These are phyloP conservation scores for Inonotus obliquus DNA, from an alignment of 1,284 basidiomycete genomes.

Conservation along the genomic window DNA sequence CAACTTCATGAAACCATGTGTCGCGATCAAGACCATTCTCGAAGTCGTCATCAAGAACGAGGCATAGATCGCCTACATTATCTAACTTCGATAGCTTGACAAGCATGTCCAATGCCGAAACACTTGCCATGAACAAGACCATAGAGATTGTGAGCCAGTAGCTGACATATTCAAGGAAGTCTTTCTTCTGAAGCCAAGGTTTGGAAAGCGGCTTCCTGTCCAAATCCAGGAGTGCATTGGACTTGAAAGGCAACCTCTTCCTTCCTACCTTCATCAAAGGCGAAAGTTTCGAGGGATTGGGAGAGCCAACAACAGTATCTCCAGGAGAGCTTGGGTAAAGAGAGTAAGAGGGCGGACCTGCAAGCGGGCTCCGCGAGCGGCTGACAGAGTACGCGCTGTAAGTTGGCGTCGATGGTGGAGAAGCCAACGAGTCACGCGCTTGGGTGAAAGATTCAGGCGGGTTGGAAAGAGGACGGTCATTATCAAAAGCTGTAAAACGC, in stretches of 20 bases:
- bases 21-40: slow-evolving; percentile 43
- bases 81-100: slow-evolving; percentile 2
- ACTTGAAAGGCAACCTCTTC: slow-evolving; percentile 1
- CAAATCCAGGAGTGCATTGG: slow-evolving; percentile 9
- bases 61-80: slow-evolving; percentile 43
- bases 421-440: slow-evolving; percentile 1
- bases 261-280: neutral
- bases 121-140: slow-evolving; percentile 8
- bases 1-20: slow-evolving; percentile 63
- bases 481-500: neutral
- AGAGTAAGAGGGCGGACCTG: neutral
- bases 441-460: neutral
- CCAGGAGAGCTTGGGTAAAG: slow-evolving; percentile 3
- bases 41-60: slow-evolving; percentile 70
- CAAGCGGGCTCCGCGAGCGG: slow-evolving; percentile 3
- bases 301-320: slow-evolving; percentile 9
- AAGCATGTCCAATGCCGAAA: neutral
- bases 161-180: slow-evolving; percentile 5
- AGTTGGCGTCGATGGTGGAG: slow-evolving; percentile 1
- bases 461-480: neutral
- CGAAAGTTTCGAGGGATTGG: neutral
- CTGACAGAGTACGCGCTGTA: neutral
- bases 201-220: slow-evolving; percentile 1
- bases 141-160: slow-evolving; percentile 14
- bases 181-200: slow-evolving; percentile 8